These are phyloP conservation scores for Phialemonium atrogriseum DNA, from an alignment of 2,329 filamentous ascomycete genomes.

Conservation along the genomic window DNA sequence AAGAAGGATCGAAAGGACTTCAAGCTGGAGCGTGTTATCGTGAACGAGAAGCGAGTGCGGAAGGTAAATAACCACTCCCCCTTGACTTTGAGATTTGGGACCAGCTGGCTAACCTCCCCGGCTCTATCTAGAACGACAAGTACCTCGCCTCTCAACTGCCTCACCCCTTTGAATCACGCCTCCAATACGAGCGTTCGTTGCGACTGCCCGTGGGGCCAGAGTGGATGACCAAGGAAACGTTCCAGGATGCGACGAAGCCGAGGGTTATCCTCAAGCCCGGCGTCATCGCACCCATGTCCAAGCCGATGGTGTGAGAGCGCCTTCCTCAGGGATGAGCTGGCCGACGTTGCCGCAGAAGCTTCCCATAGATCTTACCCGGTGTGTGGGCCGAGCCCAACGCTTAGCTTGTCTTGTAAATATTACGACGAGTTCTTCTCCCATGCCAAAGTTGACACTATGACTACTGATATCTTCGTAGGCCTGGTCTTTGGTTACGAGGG, in stretches of 20 bases:
- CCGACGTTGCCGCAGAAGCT: no score
- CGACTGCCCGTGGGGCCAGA: slow-evolving; percentile 84
- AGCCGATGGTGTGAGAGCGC: slow-evolving; percentile 44
- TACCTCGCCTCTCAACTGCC: slow-evolving; percentile 80
- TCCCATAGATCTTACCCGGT: no score
- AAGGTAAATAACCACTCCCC: slow-evolving; percentile 50
- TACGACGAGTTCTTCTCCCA: no score
- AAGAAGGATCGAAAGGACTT: slow-evolving; percentile 71
- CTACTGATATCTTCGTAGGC: no score
- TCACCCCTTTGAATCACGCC: slow-evolving; percentile 77
- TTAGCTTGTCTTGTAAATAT: no score
- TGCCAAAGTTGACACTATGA: no score
- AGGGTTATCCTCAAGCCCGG: slow-evolving; percentile 86
- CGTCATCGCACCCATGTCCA: slow-evolving; percentile 78
- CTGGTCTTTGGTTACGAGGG: no score
- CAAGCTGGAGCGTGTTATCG: slow-evolving; percentile 76
- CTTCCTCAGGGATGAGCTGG: no score
- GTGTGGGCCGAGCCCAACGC: no score
- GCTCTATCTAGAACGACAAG: slow-evolving; percentile 76
- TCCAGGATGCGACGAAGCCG: slow-evolving; percentile 84
- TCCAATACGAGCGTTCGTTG: slow-evolving; percentile 86
- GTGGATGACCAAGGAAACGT: slow-evolving; percentile 93
- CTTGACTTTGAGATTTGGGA: no score
- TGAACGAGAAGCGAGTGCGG: slow-evolving; percentile 83
- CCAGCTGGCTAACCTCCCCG: no score